phyloP scores from a whole-genome alignment of 2,329 filamentous ascomycete genomes.

The Sclerotinia spermophila region DNA sequence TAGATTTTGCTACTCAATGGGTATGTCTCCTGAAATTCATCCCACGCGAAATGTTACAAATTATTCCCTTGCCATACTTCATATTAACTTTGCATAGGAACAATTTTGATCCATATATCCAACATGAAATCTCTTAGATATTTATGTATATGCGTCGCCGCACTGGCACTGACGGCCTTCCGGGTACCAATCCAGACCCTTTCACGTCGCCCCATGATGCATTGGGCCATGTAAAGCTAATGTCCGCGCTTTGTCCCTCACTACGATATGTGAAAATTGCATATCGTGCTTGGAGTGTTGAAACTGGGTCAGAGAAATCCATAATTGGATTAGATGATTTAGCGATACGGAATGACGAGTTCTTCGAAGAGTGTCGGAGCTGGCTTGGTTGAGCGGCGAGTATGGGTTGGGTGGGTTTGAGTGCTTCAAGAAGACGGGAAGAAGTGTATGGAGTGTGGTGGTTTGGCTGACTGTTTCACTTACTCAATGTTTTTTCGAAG shows the following conservation, averaged over 20 bases:
- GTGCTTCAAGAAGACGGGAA: too few relatives aligned
- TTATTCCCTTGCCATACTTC: neutral
- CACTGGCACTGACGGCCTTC: neutral
- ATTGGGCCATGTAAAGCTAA: neutral
- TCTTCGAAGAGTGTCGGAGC: neutral
- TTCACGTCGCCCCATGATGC: neutral
- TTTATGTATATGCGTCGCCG: neutral
- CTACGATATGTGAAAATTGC: neutral
- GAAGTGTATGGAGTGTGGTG: too few relatives aligned
- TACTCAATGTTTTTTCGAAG: too few relatives aligned
- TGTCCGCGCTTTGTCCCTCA: neutral
- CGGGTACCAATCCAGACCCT: neutral
- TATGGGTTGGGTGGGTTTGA: too few relatives aligned
- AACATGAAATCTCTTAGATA: neutral
- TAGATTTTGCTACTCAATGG: slow-evolving; percentile 7
- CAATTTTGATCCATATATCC: neutral
- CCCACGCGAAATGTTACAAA: neutral
- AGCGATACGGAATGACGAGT: neutral
- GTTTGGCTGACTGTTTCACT: too few relatives aligned
- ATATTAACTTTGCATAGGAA: neutral
- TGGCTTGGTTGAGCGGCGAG: too few relatives aligned
- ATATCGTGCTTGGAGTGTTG: neutral
- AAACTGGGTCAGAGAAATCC: neutral
- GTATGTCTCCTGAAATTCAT: neutral
- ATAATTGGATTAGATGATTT: neutral